Base-by-base conservation (phyloP, 768 basidiomycete species). In the Tricholoma matsutake region DNA sequence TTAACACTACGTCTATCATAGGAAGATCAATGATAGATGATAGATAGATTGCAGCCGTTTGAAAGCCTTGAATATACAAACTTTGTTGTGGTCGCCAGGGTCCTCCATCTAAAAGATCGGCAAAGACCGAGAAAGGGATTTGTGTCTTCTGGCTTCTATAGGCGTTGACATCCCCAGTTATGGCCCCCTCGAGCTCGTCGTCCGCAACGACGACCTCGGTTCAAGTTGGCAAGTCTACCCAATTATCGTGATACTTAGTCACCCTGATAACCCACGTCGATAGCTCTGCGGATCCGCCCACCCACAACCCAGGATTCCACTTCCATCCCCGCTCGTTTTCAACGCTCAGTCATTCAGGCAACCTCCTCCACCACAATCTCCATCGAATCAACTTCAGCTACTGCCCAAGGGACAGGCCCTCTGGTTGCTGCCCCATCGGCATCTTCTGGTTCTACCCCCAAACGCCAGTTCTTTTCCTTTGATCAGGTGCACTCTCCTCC, bases 401-500 rank as follows among this genome's bases (percentile, higher is more conserved):
- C 81, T 51, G 78, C 83, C 39, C 68, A 83, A 52, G 72, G 80
- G 22, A 71, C 86, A 39, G 82, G 85, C 47, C 78, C 84, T 59
- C 74, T 83, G 49, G 75, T 81, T 45, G 71, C 79, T 14, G 76
- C 82, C 25, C 72, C 85, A 18, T 78, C 81, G 25, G 71, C 77
- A 31, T 75, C 77, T 9, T 72, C 73, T 6, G 75, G 78, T 63
- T 74, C 83, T 31, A 79, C 78, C 49, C 78, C 80, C 60, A 94
- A 94, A 81, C 92, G 91, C 73, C 90, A 95, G 69, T 72, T 79
- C 58, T 99, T 97, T 73, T 86, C 86, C 55, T 99, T 96, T 72
- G 97, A 99, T 80, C 91, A 95, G 65, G 96, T 99, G 47, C 88
- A 97, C 69, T 82, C 86, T 2, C 94, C 92, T n/a, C 79, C 85